Percentiles rank a stretch among this genome's conserved stretches.
Conservation (phyloP, 192 early-diverging fungal species). For the Podila horticola region DNA sequence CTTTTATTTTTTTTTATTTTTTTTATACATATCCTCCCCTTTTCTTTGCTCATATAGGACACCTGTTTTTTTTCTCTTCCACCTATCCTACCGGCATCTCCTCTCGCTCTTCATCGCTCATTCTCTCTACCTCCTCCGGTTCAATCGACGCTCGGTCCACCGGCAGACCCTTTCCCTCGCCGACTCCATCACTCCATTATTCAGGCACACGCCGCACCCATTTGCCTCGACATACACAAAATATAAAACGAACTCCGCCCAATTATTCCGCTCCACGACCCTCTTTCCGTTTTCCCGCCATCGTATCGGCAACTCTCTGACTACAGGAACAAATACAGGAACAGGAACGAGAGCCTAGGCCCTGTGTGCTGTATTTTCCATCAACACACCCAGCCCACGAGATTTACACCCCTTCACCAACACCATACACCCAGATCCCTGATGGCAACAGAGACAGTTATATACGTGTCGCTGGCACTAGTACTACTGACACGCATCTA, state of each 20-base stretch:
- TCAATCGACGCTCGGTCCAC: too few species aligned
- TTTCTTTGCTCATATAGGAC: background rate
- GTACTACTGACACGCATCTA: slow-evolving; percentile 48
- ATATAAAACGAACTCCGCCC: too few species aligned
- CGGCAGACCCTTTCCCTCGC: too few species aligned
- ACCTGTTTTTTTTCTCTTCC: slow-evolving; percentile 4
- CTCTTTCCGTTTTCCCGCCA: slow-evolving; percentile 1
- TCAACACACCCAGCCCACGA: background rate
- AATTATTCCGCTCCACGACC: background rate
- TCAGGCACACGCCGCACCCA: too few species aligned
- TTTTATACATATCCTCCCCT: background rate
- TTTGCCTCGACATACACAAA: too few species aligned
- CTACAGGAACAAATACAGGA: background rate
- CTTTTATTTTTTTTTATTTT: too few species aligned
- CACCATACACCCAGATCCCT: background rate
- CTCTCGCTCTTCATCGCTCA: too few species aligned
- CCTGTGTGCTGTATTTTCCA: background rate
- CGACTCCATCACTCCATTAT: too few species aligned
- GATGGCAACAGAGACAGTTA: slow-evolving; percentile 49
- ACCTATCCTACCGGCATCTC: background rate
- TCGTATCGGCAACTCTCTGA: background rate
- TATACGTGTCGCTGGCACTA: slow-evolving; percentile 45
- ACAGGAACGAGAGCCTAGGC: background rate
- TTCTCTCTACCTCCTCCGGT: too few species aligned
- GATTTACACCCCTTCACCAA: background rate